phyloP scores from a whole-genome alignment of 768 basidiomycete genomes.

The Mycena rebaudengoi region DNA sequence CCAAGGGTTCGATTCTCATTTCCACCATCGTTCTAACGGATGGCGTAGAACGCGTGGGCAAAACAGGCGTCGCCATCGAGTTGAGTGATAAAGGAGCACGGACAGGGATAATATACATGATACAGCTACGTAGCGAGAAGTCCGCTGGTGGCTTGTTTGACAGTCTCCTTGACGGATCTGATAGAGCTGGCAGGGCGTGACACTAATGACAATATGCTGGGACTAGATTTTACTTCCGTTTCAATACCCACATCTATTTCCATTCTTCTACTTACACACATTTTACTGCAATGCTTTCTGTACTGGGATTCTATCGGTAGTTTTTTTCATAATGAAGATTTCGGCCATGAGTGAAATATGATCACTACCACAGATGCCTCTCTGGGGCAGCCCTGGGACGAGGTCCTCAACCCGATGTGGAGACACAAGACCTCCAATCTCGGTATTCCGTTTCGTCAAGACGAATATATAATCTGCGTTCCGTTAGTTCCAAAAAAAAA shows the following conservation, averaged over 20 bases:
- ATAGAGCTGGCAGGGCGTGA: constrained; percentile 54
- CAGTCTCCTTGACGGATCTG: constrained; percentile 87
- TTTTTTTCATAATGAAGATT: constrained; percentile 44
- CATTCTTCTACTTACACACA: constrained; percentile 20
- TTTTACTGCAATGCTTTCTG: constrained; percentile 27
- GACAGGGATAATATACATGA: constrained; percentile 97
- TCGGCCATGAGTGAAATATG: constrained; percentile 84
- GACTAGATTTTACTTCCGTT: constrained; percentile 17
- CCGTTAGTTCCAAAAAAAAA: background rate
- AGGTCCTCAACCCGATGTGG: constrained; percentile 69
- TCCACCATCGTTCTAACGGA: constrained; percentile 96
- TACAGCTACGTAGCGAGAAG: constrained; percentile 91
- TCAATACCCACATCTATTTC: constrained; percentile 28
- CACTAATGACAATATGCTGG: constrained; percentile 22
- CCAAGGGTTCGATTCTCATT: constrained; percentile 79
- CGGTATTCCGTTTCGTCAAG: constrained; percentile 42
- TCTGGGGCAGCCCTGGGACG: constrained; percentile 79
- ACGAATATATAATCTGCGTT: constrained; percentile 90
- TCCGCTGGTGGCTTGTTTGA: constrained; percentile 88
- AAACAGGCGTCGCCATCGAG: constrained; percentile 97
- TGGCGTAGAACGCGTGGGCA: constrained; percentile 98
- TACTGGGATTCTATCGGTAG: constrained; percentile 10
- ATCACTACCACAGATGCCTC: constrained; percentile 84
- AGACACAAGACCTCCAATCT: constrained; percentile 63
- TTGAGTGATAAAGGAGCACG: constrained; percentile 90